These are phyloP conservation scores for Discostella stelligera DNA, from an alignment of 352 stramenopile species.

Conservation along the genomic window DNA sequence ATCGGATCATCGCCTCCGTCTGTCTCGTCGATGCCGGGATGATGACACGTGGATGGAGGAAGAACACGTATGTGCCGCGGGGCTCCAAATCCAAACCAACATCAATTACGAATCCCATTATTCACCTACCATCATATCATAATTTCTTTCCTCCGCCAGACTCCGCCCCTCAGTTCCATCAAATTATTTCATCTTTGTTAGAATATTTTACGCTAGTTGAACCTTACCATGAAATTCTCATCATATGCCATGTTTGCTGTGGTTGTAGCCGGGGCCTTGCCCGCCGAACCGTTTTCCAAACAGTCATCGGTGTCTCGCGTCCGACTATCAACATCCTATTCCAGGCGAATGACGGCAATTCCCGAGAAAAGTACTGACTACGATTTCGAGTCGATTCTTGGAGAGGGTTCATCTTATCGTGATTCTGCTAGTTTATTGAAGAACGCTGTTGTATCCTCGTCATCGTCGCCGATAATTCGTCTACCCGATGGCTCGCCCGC, in stretches of 20 bases:
- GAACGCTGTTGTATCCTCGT: conserved; percentile 7
- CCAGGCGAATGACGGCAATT: conserved; percentile 22
- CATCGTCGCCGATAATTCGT: conserved; percentile 36
- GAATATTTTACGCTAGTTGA: too few relatives aligned
- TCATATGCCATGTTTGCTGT: conserved; percentile 16
- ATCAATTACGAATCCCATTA: neutral
- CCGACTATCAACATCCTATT: conserved; percentile 7
- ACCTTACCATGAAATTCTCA: conserved; percentile 34
- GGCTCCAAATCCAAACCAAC: neutral
- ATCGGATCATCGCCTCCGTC: too few relatives aligned
- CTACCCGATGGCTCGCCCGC: conserved; percentile 45
- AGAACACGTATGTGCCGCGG: neutral
- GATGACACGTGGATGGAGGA: neutral
- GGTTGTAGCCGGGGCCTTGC: conserved; percentile 24
- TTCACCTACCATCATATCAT: too few relatives aligned
- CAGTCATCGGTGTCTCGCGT: conserved; percentile 29
- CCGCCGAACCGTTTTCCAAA: conserved; percentile 35
- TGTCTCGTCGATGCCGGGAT: neutral
- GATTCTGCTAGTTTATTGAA: conserved; percentile 29
- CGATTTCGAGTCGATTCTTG: conserved; percentile 50
- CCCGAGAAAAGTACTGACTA: conserved; percentile 3
- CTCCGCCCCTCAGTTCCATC: too few relatives aligned
- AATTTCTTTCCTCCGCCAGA: too few relatives aligned
- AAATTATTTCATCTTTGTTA: too few relatives aligned
- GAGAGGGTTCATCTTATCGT: conserved; percentile 41